Evolutionary conservation across 1,139 yeast species (phyloP).

Genomic region (Yamadazyma atlantica): DNA sequence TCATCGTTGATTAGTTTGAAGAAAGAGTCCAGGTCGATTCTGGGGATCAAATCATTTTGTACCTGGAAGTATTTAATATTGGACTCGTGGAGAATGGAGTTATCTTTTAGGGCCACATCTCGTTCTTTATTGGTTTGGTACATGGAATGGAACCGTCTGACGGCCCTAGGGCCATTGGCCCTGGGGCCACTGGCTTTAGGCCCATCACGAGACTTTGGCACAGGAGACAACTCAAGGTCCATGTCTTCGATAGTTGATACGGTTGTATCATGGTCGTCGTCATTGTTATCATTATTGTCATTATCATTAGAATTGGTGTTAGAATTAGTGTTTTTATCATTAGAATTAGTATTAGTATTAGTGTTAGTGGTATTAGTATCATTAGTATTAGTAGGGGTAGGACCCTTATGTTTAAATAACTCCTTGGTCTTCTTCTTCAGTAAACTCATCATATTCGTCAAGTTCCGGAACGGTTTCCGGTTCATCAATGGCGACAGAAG

Average conservation of each 20-base stretch:
- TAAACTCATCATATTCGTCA: conserved; percentile 17
- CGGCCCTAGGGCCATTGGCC: conserved; percentile 21
- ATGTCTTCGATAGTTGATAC: conserved; percentile 15
- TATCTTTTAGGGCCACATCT: conserved; percentile 28
- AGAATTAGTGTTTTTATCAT: background rate
- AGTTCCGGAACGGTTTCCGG: conserved; percentile 27
- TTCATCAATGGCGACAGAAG: conserved; percentile 11
- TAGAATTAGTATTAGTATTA: conserved; percentile 1
- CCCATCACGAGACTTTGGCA: no score
- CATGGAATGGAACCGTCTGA: conserved; percentile 65
- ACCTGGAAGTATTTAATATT: conserved; percentile 42
- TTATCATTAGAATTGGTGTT: conserved; percentile 13
- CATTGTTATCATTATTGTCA: conserved; percentile 16
- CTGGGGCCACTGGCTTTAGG: no score
- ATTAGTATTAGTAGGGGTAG: background rate
- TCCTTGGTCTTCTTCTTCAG: conserved; percentile 16
- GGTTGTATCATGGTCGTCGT: conserved; percentile 15
- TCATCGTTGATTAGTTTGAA: conserved; percentile 61
- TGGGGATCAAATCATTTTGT: conserved; percentile 67
- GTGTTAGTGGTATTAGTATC: background rate
- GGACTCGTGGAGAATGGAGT: conserved; percentile 41
- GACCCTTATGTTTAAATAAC: background rate
- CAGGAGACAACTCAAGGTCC: no score
- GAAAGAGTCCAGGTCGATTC: conserved; percentile 69
- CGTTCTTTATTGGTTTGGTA: conserved; percentile 48